phyloP scores from a whole-genome alignment of 306 rosid species.

The Dalbergia cultrata region DNA sequence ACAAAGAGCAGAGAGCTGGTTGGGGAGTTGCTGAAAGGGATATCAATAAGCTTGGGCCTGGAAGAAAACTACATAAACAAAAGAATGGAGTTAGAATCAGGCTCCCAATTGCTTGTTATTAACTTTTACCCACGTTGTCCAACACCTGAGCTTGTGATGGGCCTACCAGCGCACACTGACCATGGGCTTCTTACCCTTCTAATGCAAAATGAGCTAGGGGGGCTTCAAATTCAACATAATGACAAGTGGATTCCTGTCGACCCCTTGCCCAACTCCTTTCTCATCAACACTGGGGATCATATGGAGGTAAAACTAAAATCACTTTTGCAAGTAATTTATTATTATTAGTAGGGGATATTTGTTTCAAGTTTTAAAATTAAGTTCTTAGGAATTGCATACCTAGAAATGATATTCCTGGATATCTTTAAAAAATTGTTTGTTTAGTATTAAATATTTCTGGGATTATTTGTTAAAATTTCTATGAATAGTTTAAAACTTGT shows the following conservation, averaged over 20 bases:
- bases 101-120: slow-evolving; percentile 49
- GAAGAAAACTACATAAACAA: slow-evolving; percentile 48
- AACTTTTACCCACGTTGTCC: slow-evolving; percentile 75
- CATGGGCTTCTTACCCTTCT: slow-evolving; percentile 65
- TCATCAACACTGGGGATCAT: slow-evolving; percentile 64
- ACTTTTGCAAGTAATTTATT: neutral
- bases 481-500: no score
- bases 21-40: slow-evolving; percentile 60
- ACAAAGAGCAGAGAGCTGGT: slow-evolving; percentile 41
- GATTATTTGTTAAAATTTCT: no score
- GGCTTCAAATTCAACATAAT: slow-evolving; percentile 63
- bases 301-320: slow-evolving; percentile 62
- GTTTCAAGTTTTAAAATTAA: no score
- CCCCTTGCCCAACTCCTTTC: slow-evolving; percentile 62
- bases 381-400: no score
- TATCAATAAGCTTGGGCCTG: slow-evolving; percentile 59
- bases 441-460: no score
- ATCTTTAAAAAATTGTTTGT: no score
- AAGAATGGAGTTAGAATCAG: slow-evolving; percentile 40
- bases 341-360: no score
- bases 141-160: slow-evolving; percentile 62
- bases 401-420: no score
- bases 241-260: slow-evolving; percentile 57
- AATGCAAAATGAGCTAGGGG: slow-evolving; percentile 52
- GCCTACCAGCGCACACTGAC: slow-evolving; percentile 68